These are phyloP conservation scores for Aspergillus aculeatus DNA, from an alignment of 2,329 filamentous ascomycete genomes.

Conservation along the genomic window DNA sequence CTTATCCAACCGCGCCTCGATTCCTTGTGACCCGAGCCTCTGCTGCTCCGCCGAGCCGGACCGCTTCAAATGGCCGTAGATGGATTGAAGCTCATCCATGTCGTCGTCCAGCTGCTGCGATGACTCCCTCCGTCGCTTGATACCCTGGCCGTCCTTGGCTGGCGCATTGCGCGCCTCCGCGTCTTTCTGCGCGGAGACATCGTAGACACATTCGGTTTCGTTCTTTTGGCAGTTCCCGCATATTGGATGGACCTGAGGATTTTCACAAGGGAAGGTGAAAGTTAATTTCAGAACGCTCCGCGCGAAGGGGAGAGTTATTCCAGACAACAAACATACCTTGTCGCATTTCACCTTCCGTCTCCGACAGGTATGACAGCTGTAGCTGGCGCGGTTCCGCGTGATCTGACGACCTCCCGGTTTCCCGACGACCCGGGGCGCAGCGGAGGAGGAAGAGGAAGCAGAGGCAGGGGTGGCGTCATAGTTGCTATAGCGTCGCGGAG, in stretches of 20 bases:
- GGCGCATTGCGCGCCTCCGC: conserved; percentile 13
- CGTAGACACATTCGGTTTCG: conserved; percentile 44
- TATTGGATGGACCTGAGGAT: conserved; percentile 42
- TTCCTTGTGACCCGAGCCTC: conserved; percentile 34
- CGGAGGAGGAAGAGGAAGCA: conserved; percentile 9
- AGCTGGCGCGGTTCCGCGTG: conserved; percentile 48
- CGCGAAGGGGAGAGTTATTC: neutral
- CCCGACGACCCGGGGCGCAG: conserved; percentile 4
- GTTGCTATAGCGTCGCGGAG: conserved; percentile 8
- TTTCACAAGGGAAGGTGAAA: neutral
- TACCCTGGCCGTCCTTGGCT: conserved; percentile 26
- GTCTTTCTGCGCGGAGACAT: conserved; percentile 32
- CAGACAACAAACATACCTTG: conserved; percentile 28
- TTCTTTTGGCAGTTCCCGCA: conserved; percentile 49
- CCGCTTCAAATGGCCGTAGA: conserved; percentile 30
- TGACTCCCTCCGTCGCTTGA: conserved; percentile 37
- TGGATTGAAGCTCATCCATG: conserved; percentile 34
- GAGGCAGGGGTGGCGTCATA: conserved; percentile 7
- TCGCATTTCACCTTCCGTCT: conserved; percentile 50
- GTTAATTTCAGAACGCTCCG: neutral
- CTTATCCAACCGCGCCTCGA: conserved; percentile 45
- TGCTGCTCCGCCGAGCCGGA: conserved; percentile 26
- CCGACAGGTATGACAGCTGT: conserved; percentile 49
- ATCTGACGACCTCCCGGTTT: conserved; percentile 42
- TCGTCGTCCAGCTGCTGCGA: conserved; percentile 30